Conservation (phyloP, 2,329 filamentous ascomycete genomes). For the Conoideocrella luteorostrata region DNA sequence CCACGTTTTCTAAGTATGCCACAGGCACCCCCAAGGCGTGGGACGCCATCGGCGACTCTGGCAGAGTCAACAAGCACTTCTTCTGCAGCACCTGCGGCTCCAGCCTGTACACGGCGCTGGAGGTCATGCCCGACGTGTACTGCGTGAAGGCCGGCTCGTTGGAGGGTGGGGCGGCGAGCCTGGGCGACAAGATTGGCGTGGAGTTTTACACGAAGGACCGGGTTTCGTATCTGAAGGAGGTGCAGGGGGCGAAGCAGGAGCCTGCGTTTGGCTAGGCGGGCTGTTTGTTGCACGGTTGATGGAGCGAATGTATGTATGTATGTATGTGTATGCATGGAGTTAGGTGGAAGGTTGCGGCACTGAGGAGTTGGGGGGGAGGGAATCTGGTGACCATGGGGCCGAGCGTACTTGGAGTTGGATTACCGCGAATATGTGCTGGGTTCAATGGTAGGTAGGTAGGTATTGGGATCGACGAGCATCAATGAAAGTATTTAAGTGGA, state of each 20-base stretch:
- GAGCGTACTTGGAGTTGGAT: too few species aligned
- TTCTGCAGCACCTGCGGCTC: conserved; percentile 48
- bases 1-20: neutral
- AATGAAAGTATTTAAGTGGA: too few species aligned
- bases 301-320: too few species aligned
- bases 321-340: too few species aligned
- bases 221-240: conserved; percentile 33
- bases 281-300: too few species aligned
- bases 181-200: conserved; percentile 36
- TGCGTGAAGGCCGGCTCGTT: conserved; percentile 46
- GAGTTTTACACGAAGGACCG: conserved; percentile 49
- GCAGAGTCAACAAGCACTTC: conserved; percentile 50
- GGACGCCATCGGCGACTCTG: conserved; percentile 39
- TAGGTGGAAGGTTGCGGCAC: too few species aligned
- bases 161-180: conserved; percentile 39
- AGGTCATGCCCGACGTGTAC: conserved; percentile 44
- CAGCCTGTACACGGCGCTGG: conserved; percentile 44
- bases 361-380: too few species aligned
- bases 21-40: conserved; percentile 41
- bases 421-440: too few species aligned
- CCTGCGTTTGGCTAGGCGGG: conserved; percentile 6
- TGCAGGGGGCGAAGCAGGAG: conserved; percentile 24
- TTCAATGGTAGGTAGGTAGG: too few species aligned
- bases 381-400: too few species aligned
- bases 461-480: too few species aligned